These are phyloP conservation scores for Ilyonectria mors-panacis DNA, from an alignment of 2,329 filamentous ascomycete species.

Conservation along the genomic window DNA sequence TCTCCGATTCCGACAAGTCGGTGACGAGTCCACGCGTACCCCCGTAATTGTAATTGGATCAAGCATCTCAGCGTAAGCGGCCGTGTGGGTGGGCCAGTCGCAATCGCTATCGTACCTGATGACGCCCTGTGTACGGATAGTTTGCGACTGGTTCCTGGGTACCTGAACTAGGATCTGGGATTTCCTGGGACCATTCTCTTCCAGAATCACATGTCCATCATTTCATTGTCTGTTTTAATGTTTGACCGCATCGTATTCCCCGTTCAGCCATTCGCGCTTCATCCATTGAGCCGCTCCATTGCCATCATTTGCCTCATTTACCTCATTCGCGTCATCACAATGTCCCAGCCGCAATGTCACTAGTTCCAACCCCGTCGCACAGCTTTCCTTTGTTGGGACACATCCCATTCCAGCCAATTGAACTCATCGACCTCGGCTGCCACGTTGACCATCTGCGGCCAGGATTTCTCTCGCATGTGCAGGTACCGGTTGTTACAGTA, in stretches of 20 bases:
- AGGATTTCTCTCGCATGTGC: neutral
- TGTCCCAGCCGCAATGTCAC: neutral
- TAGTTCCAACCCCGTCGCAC: neutral
- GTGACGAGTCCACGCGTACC: neutral
- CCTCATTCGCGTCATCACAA: neutral
- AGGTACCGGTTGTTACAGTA: neutral
- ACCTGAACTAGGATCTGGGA: neutral
- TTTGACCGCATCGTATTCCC: neutral
- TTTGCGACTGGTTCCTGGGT: conserved; percentile 4
- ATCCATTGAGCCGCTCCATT: neutral
- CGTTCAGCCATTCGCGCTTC: neutral
- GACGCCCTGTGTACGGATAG: neutral
- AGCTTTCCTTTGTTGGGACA: neutral
- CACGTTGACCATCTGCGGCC: neutral
- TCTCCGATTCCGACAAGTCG: neutral
- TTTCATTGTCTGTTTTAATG: too few species aligned
- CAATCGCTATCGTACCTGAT: neutral
- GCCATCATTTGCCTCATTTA: neutral
- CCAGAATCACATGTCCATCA: neutral
- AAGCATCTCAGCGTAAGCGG: neutral
- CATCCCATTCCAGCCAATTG: neutral
- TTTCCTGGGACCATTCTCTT: neutral
- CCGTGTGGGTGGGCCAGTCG: neutral
- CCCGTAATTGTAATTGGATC: conserved; percentile 3
- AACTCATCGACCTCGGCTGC: neutral